Conservation (phyloP, 148 eudicot species). For the Chenopodium formosanum region DNA sequence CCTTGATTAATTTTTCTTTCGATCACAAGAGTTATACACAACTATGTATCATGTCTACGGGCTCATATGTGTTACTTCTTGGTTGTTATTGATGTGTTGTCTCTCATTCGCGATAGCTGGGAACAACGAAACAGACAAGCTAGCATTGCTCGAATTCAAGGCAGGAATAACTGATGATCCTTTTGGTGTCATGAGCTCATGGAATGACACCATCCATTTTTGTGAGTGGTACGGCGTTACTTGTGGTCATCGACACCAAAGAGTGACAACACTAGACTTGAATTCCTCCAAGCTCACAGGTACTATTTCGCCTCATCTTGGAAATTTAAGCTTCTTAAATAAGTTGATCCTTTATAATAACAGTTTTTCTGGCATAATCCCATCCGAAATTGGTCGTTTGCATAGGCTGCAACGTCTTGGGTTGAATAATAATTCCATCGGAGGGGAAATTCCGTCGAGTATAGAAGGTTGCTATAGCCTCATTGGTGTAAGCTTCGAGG, state of each 20-base stretch:
- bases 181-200: conserved; percentile 9
- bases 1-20: too few relatives aligned
- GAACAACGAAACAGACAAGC: conserved; percentile 5
- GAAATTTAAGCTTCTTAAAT: conserved; percentile 21
- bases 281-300: conserved; percentile 13
- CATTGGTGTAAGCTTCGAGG: not conserved
- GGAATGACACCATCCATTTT: conserved; percentile 22
- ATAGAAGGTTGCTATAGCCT: conserved; percentile 18
- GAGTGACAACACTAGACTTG: not conserved
- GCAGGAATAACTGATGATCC: conserved; percentile 16
- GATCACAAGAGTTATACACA: too few relatives aligned
- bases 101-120: not conserved
- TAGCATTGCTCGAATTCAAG: conserved; percentile 16
- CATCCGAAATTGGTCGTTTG: too few relatives aligned
- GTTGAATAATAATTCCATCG: conserved; percentile 6
- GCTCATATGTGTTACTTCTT: not conserved
- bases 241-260: not conserved
- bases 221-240: conserved; percentile 22
- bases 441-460: conserved; percentile 21
- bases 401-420: not conserved
- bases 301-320: conserved; percentile 21
- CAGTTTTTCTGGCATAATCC: conserved; percentile 12
- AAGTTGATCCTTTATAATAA: conserved; percentile 1
- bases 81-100: not conserved
- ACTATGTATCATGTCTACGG: not conserved